Evolutionary conservation across 2,329 filamentous ascomycete genomes (phyloP), one percentile per base, ranked within the genome.

Genomic region (Fusarium sulawesiense): DNA sequence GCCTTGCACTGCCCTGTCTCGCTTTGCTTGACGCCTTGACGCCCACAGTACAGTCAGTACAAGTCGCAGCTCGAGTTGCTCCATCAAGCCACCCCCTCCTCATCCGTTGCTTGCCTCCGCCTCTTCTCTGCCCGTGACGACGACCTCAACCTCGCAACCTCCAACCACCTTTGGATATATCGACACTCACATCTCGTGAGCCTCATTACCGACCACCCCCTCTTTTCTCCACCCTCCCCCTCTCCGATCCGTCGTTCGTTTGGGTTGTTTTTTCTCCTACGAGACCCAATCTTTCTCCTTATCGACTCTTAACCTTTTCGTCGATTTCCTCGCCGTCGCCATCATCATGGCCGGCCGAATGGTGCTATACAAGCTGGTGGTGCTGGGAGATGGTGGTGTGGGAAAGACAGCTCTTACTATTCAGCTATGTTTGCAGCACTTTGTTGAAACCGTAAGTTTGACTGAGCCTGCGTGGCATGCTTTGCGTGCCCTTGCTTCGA

Each of bases 391-490:
- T 80, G 94, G 94, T 83, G 94, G 94, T 82, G 94, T 97, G 68
- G 94, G 94, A 75, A 97, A 97, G 83, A 97, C 94, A 54, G 94
- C 94, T 77, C 85, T 97, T 79, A 97, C 94, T 62, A 97, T 97
- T 79, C 94, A 99, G 90, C 87, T 99, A 76, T 98, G 96, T 81
- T 84, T 98, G 78, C 97, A 98, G 82, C 96, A 99, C 83, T 99
- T 99, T 80, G 94, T 98, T 77, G 95, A 98, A 84, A 98, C 94
- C 68, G 88, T 91, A 83, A 82, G 88, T 85, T 64, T 44, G 45
- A 45, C 49, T 37, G 34, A 37, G 34, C 34, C 34, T 37, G 34
- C 34, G 34, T 42, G 32, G 18, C 34, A 42, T 41, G 37, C 42
- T 55, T 27, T 16, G 40, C 63, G 47, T 46, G 51, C 55, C 29